Percentiles rank a stretch among this genome's conserved stretches.
phyloP scores from a whole-genome alignment of 2,329 filamentous ascomycete genomes.

The Colletotrichum trifolii region DNA sequence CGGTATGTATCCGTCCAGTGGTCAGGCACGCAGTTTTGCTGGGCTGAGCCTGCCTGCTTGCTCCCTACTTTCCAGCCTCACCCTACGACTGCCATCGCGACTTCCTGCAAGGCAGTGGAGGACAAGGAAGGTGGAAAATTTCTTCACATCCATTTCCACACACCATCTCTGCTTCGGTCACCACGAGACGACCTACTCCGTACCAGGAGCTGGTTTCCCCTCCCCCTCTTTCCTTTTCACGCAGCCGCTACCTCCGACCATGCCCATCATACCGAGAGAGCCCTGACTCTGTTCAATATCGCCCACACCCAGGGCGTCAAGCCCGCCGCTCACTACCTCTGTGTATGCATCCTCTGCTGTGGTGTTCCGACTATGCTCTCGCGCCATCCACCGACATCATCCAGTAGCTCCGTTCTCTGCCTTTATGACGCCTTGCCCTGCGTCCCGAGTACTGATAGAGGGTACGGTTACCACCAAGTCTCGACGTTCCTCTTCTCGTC shows the following conservation, averaged over 20 bases:
- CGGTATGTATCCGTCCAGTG: no score
- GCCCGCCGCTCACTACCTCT: not conserved
- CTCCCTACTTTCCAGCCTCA: not conserved
- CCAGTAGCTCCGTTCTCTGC: not conserved
- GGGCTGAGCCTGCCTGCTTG: no score
- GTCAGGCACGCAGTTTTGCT: no score
- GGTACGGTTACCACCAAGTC: not conserved
- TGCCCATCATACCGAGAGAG: not conserved
- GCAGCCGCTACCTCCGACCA: not conserved
- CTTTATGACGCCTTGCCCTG: not conserved
- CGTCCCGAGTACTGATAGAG: not conserved
- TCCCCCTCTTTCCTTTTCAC: no score
- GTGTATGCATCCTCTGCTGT: not conserved
- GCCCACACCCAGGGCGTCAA: not conserved
- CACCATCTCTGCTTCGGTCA: not conserved
- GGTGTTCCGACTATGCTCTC: constrained; percentile 20
- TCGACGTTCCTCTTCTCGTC: not conserved
- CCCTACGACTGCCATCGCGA: not conserved
- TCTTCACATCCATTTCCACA: constrained; percentile 33
- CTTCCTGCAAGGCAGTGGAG: not conserved
- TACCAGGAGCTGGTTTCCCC: no score
- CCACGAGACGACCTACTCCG: no score
- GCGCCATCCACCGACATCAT: constrained; percentile 26
- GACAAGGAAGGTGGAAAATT: constrained; percentile 35
- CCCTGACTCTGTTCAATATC: no score